phyloP scores from a whole-genome alignment of 768 basidiomycete genomes.

The Clavulina sp. region DNA sequence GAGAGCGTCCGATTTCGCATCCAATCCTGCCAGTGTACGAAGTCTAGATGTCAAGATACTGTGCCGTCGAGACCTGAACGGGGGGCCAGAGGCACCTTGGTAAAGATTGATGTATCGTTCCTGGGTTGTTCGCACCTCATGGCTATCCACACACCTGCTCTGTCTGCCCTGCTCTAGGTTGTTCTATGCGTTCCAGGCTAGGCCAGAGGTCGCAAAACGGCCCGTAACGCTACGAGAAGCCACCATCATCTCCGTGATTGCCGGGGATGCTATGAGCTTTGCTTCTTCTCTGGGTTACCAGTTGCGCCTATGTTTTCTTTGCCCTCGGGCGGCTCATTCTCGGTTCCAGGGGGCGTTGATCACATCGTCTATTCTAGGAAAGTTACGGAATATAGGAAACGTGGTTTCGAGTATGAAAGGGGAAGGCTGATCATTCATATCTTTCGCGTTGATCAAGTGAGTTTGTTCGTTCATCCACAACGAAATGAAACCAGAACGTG shows the following conservation, averaged over 20 bases:
- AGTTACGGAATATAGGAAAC: conserved; percentile 45
- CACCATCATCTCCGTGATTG: conserved; percentile 55
- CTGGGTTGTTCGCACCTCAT: conserved; percentile 2
- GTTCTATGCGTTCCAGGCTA: conserved; percentile 58
- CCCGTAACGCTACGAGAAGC: conserved; percentile 79
- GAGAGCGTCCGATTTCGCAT: conserved; percentile 29
- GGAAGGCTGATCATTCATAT: conserved; percentile 58
- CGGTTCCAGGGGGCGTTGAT: no score
- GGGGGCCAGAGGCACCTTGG: conserved; percentile 15
- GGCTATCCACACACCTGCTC: not conserved
- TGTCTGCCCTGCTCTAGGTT: conserved; percentile 35
- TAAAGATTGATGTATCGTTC: not conserved
- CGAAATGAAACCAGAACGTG: not conserved
- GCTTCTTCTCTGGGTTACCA: conserved; percentile 63
- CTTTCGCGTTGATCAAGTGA: conserved; percentile 72
- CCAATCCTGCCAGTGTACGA: conserved; percentile 20
- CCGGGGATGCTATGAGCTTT: conserved; percentile 61
- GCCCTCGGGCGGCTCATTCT: no score
- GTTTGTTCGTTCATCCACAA: conserved; percentile 8
- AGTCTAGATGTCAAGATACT: conserved; percentile 48
- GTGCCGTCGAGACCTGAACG: conserved; percentile 57
- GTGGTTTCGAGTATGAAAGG: conserved; percentile 58
- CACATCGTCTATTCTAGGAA: no score
- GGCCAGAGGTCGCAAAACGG: conserved; percentile 61
- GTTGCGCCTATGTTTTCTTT: no score